Percentiles rank a stretch among this genome's conserved stretches.
phyloP scores from a whole-genome alignment of 345 rosid genomes.

The Salix koriyanagi region DNA sequence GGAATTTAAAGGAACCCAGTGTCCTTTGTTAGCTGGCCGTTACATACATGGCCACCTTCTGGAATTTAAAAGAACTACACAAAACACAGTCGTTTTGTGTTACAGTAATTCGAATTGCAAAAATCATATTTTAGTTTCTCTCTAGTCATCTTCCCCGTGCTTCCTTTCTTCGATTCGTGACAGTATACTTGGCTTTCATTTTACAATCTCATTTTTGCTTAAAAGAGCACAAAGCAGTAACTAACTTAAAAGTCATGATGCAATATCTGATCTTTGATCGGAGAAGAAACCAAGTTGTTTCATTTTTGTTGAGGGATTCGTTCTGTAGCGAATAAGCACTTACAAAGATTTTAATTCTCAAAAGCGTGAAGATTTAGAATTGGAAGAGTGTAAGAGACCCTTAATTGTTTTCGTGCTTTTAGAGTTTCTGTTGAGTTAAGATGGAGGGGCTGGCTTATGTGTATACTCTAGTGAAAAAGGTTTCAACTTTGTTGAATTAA shows the following conservation, averaged over 20 bases:
- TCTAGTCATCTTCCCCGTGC: no score
- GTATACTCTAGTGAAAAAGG: no score
- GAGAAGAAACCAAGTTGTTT: background rate
- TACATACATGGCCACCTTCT: no score
- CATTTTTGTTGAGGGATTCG: background rate
- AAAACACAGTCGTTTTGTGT: no score
- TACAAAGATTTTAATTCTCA: background rate
- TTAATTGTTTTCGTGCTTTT: background rate
- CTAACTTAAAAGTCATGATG: slow-evolving; percentile 11
- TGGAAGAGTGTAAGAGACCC: background rate
- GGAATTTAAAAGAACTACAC: no score
- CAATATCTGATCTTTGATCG: slow-evolving; percentile 15
- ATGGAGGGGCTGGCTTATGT: no score
- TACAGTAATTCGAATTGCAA: no score
- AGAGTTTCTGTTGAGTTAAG: background rate
- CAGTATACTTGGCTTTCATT: background rate
- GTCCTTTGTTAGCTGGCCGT: no score
- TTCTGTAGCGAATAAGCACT: background rate
- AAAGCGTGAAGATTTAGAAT: background rate
- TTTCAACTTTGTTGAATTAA: background rate
- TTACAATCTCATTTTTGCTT: background rate
- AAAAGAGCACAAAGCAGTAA: background rate
- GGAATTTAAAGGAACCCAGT: no score
- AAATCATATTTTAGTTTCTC: no score
- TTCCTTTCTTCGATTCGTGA: no score